These are phyloP conservation scores for Lactarius deliciosus DNA, from an alignment of 768 basidiomycete genomes.

Conservation along the genomic window DNA sequence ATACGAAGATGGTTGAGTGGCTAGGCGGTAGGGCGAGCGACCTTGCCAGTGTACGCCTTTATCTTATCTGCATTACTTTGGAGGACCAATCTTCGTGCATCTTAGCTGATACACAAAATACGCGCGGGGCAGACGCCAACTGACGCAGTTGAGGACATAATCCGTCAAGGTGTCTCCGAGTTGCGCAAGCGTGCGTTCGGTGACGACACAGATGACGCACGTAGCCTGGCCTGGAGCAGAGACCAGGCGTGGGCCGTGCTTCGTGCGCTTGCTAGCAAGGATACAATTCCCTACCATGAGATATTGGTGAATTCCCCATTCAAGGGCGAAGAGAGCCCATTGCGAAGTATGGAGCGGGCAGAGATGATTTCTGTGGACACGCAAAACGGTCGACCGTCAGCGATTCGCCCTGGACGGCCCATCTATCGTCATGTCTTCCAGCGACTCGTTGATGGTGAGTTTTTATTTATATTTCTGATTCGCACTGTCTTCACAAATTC, in stretches of 20 bases:
- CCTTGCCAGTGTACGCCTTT: slow-evolving; percentile 67
- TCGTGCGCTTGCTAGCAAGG: slow-evolving; percentile 63
- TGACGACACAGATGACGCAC: slow-evolving; percentile 87
- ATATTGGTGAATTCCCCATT: slow-evolving; percentile 82
- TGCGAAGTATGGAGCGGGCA: slow-evolving; percentile 85
- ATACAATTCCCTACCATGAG: slow-evolving; percentile 81
- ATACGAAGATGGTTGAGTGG: slow-evolving; percentile 60
- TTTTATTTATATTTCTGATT: background rate
- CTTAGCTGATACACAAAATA: slow-evolving; percentile 82
- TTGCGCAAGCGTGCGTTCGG: slow-evolving; percentile 91
- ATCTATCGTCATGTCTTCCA: slow-evolving; percentile 86
- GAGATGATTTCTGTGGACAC: slow-evolving; percentile 84
- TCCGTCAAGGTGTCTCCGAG: slow-evolving; percentile 74
- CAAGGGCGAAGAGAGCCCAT: slow-evolving; percentile 81
- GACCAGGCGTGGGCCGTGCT: slow-evolving; percentile 89
- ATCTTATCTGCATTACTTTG: background rate
- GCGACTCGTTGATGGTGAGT: slow-evolving; percentile 70
- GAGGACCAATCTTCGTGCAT: background rate
- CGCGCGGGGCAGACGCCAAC: slow-evolving; percentile 66
- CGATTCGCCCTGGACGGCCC: slow-evolving; percentile 87
- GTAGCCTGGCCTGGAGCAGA: slow-evolving; percentile 75
- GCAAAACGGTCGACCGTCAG: slow-evolving; percentile 76
- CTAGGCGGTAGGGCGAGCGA: slow-evolving; percentile 92
- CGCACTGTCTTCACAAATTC: slow-evolving; percentile 13
- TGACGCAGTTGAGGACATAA: slow-evolving; percentile 89